Evolutionary conservation across 345 rosid genomes (phyloP).

Genomic region (Eucalyptus albens): DNA sequence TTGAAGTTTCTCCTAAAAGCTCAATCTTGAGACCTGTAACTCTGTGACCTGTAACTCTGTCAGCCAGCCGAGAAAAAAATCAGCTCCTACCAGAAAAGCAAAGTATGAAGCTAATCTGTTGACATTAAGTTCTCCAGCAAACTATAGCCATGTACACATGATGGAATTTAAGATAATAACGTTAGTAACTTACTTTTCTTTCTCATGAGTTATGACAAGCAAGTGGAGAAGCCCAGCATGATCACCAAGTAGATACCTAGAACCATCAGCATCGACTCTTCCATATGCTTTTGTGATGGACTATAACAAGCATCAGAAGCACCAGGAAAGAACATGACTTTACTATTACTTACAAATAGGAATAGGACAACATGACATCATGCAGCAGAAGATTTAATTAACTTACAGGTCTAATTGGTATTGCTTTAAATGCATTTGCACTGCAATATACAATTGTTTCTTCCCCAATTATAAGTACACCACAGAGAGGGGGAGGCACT

Average conservation of each 20-base stretch:
- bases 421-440: slow-evolving; percentile 77
- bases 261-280: slow-evolving; percentile 94
- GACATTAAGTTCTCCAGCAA: neutral
- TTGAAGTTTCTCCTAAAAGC: slow-evolving; percentile 94
- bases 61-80: neutral
- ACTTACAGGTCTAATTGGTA: slow-evolving; percentile 76
- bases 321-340: neutral
- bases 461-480: slow-evolving; percentile 94
- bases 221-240: slow-evolving; percentile 83
- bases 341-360: neutral
- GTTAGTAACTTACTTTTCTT: slow-evolving; percentile 59
- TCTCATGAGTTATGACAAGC: slow-evolving; percentile 85
- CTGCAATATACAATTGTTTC: slow-evolving; percentile 90
- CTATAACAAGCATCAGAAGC: slow-evolving; percentile 17
- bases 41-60: slow-evolving; percentile 91
- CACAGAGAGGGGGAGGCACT: slow-evolving; percentile 94
- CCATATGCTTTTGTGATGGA: slow-evolving; percentile 90
- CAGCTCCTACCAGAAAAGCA: neutral
- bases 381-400: neutral
- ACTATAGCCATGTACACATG: neutral
- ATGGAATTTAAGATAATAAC: neutral
- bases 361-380: neutral
- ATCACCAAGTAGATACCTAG: slow-evolving; percentile 92
- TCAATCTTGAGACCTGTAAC: slow-evolving; percentile 94
- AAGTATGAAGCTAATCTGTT: neutral